Base-by-base conservation (phyloP, 768 basidiomycete genomes). In the Suillus spraguei region DNA sequence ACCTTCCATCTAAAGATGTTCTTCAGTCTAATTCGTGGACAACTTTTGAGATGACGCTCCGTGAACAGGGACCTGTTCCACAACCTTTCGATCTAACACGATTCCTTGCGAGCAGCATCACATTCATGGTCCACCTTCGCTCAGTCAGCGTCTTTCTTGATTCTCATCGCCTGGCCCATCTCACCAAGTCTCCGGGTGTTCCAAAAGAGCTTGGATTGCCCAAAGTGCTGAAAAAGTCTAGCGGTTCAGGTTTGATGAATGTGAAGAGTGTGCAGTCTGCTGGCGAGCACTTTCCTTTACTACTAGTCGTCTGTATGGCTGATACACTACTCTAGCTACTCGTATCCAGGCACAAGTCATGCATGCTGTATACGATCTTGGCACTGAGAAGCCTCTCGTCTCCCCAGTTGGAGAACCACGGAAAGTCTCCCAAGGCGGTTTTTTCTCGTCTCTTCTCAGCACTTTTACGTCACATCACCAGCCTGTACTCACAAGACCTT, bases 21-120 rank as follows among this genome's bases (percentile, higher is more conserved):
- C 72, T 73, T 60, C 69, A 69, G 64, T 70, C 68, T 35, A 77
- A 78, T 53, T 77, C 80, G 4, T 97, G 95, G 93, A 95, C 97
- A 4, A 83, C 89, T 0, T 97, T 99, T 74, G 86, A 92, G 64
- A 96, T 99, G 92, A 81, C 82, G 4, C 82, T 97, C 2, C 85
- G 97, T 54, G 92, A 97, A 70, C 86, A 90, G 5, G 79, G 82
- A 2, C 86, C 94, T 0, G 88, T 97, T 63, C 94, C 94, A 0
- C 82, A 85, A 20, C 83, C 91, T 8, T 92, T 96, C 66, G 95
- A 98, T 69, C 88, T 98, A 66, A 87, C 91, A 38, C 86, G 93
- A 24, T 98, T 99, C 73, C 82, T 99, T 22, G 83, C 89, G 44
- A 96, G 95, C 2, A 93, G 92, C 0, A 88, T 99, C 61, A 95